Evolutionary conservation across 2,329 filamentous ascomycete genomes (phyloP), one percentile per base, ranked within the genome.

Genomic region (Epichloe brachyelytri): DNA sequence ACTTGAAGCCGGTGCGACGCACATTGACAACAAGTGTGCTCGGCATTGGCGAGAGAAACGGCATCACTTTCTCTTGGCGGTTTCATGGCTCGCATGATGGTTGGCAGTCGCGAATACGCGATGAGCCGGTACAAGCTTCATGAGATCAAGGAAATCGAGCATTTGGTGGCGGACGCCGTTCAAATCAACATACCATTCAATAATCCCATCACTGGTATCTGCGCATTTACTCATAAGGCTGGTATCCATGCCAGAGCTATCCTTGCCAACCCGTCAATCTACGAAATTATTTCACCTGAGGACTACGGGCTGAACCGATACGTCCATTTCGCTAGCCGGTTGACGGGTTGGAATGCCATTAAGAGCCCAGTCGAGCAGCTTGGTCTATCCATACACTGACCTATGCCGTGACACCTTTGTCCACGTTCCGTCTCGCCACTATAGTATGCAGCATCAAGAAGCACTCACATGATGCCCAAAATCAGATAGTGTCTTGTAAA

Each of bases 341-440:
- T 95, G 60, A 95, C 88, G 4, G 89, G 89, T 62, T 95, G 88
- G 90, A 96, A 96, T 65, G 89, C 90, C 46, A 88, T 96, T 76
- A 95, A 95, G 80, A 86, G 81, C 51, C 82, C 90, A 72, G 85
- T 86, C 26, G 82, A 86, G 61, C 89, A 95, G 71, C 80, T 95
- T 52, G 85, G 86, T 57, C 75, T 95, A 45, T 70, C 75, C 20
- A 20, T 20, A 20, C 20, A 20, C 20, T 20, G 20, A 22, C 20
- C 20, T 22, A 22, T 22, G 20, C 4, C 20, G 20, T 22, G 20
- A 22, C 20, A 22, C 20, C 22, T 40, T 10, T 20, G 39, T 10
- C n/a, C 17, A 11, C 26, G 26, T 26, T 22, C 22, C 6, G 26
- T 26, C 26, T 26, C 26, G 26, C 26, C 26, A 26, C 26, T 26